Evolutionary conservation across 257 asterid genomes (phyloP).

Genomic region (Fraxinus cuspidata): DNA sequence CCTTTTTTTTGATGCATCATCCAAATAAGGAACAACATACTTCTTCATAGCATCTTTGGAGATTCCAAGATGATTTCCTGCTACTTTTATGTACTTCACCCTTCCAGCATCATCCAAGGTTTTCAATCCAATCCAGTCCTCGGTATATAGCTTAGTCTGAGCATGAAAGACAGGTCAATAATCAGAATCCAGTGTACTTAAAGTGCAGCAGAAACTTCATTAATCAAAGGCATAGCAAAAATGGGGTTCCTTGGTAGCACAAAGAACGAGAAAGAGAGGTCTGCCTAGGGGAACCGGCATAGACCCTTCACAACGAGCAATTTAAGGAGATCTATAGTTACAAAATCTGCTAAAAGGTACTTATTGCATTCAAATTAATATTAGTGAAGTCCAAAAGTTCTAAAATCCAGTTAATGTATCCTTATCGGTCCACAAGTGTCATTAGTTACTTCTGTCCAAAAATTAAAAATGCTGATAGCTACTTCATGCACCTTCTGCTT

Average conservation of each 20-base stretch:
- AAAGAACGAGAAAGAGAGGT: neutral
- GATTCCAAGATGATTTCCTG: conserved; percentile 83
- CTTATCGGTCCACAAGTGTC: neutral
- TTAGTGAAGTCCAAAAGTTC: neutral
- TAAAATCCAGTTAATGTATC: too few relatives aligned
- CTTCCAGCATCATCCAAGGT: conserved; percentile 67
- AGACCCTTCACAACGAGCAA: neutral
- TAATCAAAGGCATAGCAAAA: neutral
- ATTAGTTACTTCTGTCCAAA: neutral
- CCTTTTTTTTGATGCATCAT: conserved; percentile 24
- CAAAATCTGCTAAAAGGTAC: neutral
- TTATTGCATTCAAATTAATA: neutral
- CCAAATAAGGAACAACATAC: conserved; percentile 66
- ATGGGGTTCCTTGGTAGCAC: neutral
- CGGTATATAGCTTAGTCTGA: conserved; percentile 60
- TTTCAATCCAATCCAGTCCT: conserved; percentile 91
- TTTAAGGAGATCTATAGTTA: neutral
- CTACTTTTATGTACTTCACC: conserved; percentile 56
- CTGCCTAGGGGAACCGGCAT: neutral
- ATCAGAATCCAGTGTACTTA: neutral
- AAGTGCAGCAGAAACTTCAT: neutral
- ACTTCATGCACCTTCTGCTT: too few relatives aligned
- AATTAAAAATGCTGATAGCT: too few relatives aligned
- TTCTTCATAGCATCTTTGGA: conserved; percentile 67
- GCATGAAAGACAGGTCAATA: conserved; percentile 14